These are phyloP conservation scores for Barbatosphaeria neglecta DNA, from an alignment of 495 filamentous ascomycete species.

Conservation along the genomic window DNA sequence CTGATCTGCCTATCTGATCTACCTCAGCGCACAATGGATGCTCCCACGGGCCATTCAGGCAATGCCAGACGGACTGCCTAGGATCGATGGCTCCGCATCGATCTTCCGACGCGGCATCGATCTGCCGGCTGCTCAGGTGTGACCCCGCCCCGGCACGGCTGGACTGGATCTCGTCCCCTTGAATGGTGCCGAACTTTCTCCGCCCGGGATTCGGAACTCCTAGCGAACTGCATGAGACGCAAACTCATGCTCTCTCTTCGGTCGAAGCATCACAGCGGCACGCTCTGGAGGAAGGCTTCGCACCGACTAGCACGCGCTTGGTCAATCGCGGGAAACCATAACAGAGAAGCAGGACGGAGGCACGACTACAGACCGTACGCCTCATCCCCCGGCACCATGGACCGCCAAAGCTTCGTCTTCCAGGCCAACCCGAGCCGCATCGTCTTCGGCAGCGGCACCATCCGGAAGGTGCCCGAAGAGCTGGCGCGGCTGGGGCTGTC, in stretches of 20 bases:
- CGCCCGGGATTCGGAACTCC: too few species aligned
- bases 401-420: slow-evolving; percentile 44
- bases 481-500: slow-evolving; percentile 42
- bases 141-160: not conserved
- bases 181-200: not conserved
- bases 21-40: not conserved
- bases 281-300: too few species aligned
- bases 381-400: slow-evolving; percentile 26
- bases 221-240: too few species aligned
- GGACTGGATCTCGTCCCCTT: too few species aligned
- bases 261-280: not conserved
- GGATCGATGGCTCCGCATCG: not conserved
- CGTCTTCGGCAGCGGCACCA: slow-evolving; percentile 50
- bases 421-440: slow-evolving; percentile 46
- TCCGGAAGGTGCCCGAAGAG: slow-evolving; percentile 49
- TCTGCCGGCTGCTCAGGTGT: not conserved
- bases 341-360: too few species aligned
- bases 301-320: not conserved
- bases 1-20: too few species aligned
- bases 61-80: not conserved
- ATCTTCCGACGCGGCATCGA: not conserved
- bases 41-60: not conserved
- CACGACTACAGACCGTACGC: too few species aligned
- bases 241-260: not conserved
- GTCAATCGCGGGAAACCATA: not conserved